Percentiles rank a stretch among this genome's conserved stretches.
Conservation (phyloP, 2,329 filamentous ascomycete genomes). For the Biscogniauxia mediterranea region DNA sequence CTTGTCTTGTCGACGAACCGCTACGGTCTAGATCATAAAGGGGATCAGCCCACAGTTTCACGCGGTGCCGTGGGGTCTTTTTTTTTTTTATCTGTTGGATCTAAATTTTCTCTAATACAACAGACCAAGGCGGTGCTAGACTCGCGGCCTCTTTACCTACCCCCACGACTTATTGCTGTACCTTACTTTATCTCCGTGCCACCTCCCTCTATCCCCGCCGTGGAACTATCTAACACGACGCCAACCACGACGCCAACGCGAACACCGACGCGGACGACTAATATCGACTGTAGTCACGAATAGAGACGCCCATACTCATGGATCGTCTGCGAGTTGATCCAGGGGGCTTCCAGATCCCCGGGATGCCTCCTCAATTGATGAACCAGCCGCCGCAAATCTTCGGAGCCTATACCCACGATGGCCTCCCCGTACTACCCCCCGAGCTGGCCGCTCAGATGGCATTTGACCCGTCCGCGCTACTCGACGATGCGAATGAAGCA, state of each 20-base stretch:
- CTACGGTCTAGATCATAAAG: neutral
- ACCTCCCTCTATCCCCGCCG: neutral
- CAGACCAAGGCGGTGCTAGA: no score
- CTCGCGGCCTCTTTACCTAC: neutral
- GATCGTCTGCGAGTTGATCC: constrained; percentile 45
- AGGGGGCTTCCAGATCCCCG: constrained; percentile 55
- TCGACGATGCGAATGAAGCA: constrained; percentile 72
- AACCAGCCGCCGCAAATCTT: constrained; percentile 70
- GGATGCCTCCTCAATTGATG: constrained; percentile 56
- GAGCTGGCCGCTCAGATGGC: constrained; percentile 62
- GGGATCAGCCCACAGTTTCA: neutral
- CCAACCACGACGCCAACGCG: constrained; percentile 5
- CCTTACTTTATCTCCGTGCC: neutral
- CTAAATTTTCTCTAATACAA: neutral
- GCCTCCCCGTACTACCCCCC: constrained; percentile 55
- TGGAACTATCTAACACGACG: neutral
- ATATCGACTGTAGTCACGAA: neutral
- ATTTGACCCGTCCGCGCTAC: constrained; percentile 52
- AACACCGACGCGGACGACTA: constrained; percentile 5
- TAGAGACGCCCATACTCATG: constrained; percentile 34
- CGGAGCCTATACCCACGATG: constrained; percentile 59
- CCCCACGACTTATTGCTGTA: neutral
- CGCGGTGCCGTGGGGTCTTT: neutral
- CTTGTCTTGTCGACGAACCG: constrained; percentile 1
- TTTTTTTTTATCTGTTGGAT: neutral